Percentiles rank a stretch among this genome's conserved stretches.
Conservation (phyloP, 306 rosid genomes). For the Chamaecrista fasciculata region DNA sequence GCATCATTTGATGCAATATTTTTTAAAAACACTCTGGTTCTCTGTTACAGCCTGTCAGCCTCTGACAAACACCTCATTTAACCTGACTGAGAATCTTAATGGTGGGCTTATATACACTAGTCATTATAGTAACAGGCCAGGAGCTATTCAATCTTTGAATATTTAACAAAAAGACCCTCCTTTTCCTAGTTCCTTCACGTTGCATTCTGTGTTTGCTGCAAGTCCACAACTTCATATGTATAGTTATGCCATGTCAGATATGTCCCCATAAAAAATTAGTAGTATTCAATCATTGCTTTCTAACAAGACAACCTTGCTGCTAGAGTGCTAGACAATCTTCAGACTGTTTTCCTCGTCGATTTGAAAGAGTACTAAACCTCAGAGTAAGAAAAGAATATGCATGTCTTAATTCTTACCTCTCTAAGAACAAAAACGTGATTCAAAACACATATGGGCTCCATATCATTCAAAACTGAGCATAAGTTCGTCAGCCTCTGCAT, state of each 20-base stretch:
- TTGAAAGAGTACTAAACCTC: not conserved
- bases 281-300: not conserved
- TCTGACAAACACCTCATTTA: not conserved
- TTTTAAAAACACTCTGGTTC: not conserved
- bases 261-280: not conserved
- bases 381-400: conserved; percentile 17
- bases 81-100: not conserved
- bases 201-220: not conserved
- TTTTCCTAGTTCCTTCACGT: not conserved
- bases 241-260: not conserved
- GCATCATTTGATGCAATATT: not conserved
- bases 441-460: conserved; percentile 97
- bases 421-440: conserved; percentile 92
- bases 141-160: not conserved
- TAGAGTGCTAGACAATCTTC: not conserved
- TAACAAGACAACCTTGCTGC: not conserved
- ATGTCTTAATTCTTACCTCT: conserved; percentile 91
- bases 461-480: conserved; percentile 94
- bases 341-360: not conserved
- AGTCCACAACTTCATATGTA: not conserved
- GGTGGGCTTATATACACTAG: not conserved
- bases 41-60: not conserved
- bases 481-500: conserved; percentile 96
- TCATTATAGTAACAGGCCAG: not conserved
- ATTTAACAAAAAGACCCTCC: not conserved